These are phyloP conservation scores for Cucumis cinereus DNA, from an alignment of 306 rosid species.

Conservation along the genomic window DNA sequence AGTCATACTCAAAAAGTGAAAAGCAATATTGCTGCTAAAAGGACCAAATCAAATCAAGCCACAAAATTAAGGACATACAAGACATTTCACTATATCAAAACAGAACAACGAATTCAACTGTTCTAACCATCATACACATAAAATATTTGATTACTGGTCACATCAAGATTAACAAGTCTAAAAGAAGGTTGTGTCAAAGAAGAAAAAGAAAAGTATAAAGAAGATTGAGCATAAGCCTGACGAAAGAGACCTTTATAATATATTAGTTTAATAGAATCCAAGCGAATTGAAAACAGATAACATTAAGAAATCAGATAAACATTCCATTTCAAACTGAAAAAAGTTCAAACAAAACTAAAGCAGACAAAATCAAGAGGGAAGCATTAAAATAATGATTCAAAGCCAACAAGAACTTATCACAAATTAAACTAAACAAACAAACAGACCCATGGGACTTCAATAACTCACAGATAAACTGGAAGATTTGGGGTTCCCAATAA, in stretches of 20 bases:
- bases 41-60: background rate
- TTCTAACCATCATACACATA: background rate
- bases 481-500: constrained; percentile 8
- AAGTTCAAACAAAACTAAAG: background rate
- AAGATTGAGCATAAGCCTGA: background rate
- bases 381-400: background rate
- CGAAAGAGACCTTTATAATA: background rate
- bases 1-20: background rate
- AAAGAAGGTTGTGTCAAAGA: background rate
- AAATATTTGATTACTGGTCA: background rate
- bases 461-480: background rate
- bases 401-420: no score
- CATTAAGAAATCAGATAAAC: background rate
- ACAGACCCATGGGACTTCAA: background rate
- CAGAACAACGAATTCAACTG: background rate
- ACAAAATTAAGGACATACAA: background rate
- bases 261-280: background rate
- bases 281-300: no score
- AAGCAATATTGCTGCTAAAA: background rate
- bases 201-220: background rate
- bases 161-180: background rate
- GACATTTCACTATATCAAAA: background rate
- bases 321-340: background rate
- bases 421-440: background rate
- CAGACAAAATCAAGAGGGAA: background rate